Percentiles rank a stretch among this genome's conserved stretches.
phyloP scores from a whole-genome alignment of 108 stramenopile genomes.

The Tribonema minus region DNA sequence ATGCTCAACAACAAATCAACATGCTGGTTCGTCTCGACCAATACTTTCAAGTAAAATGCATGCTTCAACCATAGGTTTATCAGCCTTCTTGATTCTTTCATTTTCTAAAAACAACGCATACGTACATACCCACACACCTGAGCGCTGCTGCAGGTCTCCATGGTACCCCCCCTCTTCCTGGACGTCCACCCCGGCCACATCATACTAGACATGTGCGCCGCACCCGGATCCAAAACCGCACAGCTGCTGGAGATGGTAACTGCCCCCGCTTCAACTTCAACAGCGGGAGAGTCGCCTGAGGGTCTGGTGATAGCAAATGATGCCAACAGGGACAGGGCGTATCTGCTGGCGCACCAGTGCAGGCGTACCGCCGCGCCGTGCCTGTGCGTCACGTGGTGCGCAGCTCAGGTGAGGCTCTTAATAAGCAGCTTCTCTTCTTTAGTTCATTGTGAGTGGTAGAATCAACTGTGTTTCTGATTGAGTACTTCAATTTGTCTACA shows the following conservation, averaged over 20 bases:
- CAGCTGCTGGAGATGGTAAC: conserved; percentile 88
- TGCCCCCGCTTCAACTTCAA: conserved; percentile 3
- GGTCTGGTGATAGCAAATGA: conserved; percentile 97
- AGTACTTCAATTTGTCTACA: too few relatives aligned
- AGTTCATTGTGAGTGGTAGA: too few relatives aligned
- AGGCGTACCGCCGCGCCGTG: conserved; percentile 75
- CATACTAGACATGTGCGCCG: conserved; percentile 94
- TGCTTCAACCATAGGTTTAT: too few relatives aligned
- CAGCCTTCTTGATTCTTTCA: too few relatives aligned
- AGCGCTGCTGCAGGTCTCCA: conserved; percentile 47
- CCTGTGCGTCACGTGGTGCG: conserved; percentile 77
- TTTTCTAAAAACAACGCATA: too few relatives aligned
- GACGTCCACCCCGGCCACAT: conserved; percentile 69
- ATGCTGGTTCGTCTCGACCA: too few relatives aligned
- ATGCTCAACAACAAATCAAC: too few relatives aligned
- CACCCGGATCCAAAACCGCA: conserved; percentile 95
- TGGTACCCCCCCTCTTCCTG: conserved; percentile 95
- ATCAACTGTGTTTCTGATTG: too few relatives aligned
- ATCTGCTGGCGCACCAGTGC: conserved; percentile 92
- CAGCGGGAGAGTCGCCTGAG: conserved; percentile 29
- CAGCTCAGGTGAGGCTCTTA: conserved; percentile 67
- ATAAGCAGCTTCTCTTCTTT: too few relatives aligned
- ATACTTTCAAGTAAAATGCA: too few relatives aligned
- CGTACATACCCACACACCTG: too few relatives aligned
- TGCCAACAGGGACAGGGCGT: conserved; percentile 79